A percentile compares a stretch with the other conserved stretches of the same genome.
Evolutionary conservation across 139 green algal species (phyloP).

Genomic region (Closterium sp.): DNA sequence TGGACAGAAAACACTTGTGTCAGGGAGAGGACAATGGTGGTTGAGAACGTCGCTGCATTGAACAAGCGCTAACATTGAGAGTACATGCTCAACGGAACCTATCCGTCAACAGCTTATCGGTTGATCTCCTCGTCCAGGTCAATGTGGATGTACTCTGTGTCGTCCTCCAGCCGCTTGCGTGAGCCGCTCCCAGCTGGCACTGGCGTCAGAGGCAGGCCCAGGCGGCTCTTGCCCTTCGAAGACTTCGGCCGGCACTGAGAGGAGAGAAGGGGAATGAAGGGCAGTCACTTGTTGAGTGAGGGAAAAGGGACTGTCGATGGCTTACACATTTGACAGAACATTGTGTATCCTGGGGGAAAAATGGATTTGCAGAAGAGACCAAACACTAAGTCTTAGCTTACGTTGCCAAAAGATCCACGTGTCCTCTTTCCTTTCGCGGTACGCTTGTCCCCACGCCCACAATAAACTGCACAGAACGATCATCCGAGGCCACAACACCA

Average conservation of each 20-base stretch:
- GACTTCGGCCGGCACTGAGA: neutral
- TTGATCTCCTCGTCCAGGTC: constrained; percentile 8
- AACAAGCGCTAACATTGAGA: neutral
- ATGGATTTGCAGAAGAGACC: neutral
- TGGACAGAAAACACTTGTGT: no score
- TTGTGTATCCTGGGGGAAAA: neutral
- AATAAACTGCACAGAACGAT: neutral
- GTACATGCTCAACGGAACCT: neutral
- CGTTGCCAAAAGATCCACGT: neutral
- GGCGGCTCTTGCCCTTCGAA: neutral
- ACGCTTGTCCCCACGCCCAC: neutral
- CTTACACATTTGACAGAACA: neutral
- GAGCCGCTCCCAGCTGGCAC: neutral
- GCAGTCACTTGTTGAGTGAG: neutral
- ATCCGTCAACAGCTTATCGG: neutral
- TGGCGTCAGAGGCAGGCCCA: constrained; percentile 4
- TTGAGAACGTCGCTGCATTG: no score
- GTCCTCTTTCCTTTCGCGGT: neutral
- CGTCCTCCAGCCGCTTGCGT: neutral
- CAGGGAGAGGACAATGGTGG: no score
- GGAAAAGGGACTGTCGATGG: neutral
- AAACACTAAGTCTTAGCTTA: neutral
- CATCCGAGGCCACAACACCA: neutral
- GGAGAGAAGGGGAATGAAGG: neutral
- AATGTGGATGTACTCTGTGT: constrained; percentile 12